Evolutionary conservation across 495 filamentous ascomycete genomes (phyloP), one percentile per base, ranked within the genome.

Genomic region (Lasiosphaeriaceae sp.): DNA sequence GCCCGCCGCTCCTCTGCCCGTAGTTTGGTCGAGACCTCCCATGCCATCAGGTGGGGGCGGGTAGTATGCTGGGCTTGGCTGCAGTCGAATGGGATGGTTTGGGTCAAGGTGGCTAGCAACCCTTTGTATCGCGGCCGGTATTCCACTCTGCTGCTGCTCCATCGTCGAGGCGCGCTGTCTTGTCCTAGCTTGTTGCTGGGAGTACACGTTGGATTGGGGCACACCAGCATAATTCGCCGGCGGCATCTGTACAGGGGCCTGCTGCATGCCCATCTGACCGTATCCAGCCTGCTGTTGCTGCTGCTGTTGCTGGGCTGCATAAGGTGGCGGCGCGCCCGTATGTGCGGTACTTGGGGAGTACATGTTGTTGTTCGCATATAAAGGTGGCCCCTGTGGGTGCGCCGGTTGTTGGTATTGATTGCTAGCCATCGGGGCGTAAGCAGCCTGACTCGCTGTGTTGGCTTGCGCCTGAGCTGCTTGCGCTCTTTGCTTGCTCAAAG

Each of bases 31-130:
- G 41, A 75, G 61, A 7, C 74, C 71, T 2, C 62, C 82, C 44
- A 88, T 81, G 8, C 91, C 92, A 58, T 96, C 94, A 2, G 90
- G 83, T n/a, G 92, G 92, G 9, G 94, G 94, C 16, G 94, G 95
- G 62, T 97, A 97, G 71, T 99, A 99, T 8, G 95, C 95, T 2
- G 95, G 95, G 56, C 91, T 96, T 6, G 95, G 95, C 67, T 99
- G 95, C 39, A 96, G 71, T 45, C 95, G 81, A 65, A 99, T 97
- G 0, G 95, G 95, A 34, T 92, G 90, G 56, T 83, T 97, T 5
- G 95, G 95, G 67, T 99, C 93, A 49, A 99, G 85, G 70, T 97
- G 94, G 66, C 90, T 96, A 11, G 92, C 92, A n/a, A 97, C 94
- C 55, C 95, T 78, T 67, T 99, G 95, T 52, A 99, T 92, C 0